Percentiles rank a stretch among this genome's conserved stretches.
Conservation (phyloP, 768 basidiomycete species). For the Suillus brevipes region DNA sequence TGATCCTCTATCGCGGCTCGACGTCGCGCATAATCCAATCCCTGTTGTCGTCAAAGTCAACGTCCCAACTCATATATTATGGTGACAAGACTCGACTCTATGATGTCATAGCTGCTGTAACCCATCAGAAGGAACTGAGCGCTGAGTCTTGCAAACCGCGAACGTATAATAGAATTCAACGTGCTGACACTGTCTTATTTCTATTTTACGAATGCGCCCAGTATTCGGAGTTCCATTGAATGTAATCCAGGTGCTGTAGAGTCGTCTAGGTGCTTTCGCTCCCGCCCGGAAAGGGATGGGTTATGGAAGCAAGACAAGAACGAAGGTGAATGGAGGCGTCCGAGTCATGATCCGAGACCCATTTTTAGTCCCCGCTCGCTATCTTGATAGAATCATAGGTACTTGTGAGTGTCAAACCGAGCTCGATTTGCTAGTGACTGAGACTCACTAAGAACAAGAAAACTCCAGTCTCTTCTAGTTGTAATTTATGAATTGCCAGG, state of each 20-base stretch:
- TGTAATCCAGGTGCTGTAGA: too few relatives aligned
- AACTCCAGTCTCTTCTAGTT: neutral
- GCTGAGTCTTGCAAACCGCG: neutral
- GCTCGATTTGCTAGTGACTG: neutral
- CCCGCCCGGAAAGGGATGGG: neutral
- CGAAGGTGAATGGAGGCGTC: neutral
- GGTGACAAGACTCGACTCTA: neutral
- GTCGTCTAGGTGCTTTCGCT: neutral
- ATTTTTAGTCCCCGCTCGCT: neutral
- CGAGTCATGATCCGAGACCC: neutral
- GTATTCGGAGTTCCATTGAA: neutral
- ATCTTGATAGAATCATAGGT: neutral
- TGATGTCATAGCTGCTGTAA: neutral
- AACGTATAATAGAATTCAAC: neutral
- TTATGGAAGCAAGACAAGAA: neutral
- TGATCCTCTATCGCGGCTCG: neutral
- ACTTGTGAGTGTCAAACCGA: neutral
- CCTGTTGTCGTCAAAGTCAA: neutral
- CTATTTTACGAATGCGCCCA: neutral
- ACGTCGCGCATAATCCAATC: neutral
- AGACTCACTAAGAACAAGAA: neutral
- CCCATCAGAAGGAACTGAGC: neutral
- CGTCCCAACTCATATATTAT: neutral
- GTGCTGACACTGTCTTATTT: neutral
- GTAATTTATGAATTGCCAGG: neutral